Percentiles rank a stretch among this genome's conserved stretches.
Evolutionary conservation across 345 rosid genomes (phyloP).

Genomic region (Sisymbrium irio): DNA sequence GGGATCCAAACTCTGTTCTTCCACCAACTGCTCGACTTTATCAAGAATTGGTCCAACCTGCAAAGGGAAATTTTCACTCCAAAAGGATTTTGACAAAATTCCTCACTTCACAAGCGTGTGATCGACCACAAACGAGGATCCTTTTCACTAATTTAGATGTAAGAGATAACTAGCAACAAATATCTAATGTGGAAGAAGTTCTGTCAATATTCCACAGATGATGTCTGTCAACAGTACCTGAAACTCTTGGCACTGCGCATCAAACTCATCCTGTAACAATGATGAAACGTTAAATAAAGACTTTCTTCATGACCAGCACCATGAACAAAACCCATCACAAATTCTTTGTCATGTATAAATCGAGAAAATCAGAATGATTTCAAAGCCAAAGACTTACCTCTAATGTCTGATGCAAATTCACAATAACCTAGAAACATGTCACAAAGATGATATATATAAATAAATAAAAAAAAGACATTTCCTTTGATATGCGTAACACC

Average conservation of each 20-base stretch:
- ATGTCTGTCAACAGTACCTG: slow-evolving; percentile 45
- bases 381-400: slow-evolving; percentile 43
- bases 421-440: slow-evolving; percentile 54
- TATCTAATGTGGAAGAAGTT: background rate
- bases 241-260: slow-evolving; percentile 50
- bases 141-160: background rate
- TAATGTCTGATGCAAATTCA: slow-evolving; percentile 56
- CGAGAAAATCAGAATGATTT: background rate
- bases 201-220: background rate
- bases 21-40: slow-evolving; percentile 64
- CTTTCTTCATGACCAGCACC: background rate
- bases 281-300: background rate
- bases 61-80: background rate
- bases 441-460: too few species aligned
- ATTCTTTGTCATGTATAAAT: background rate
- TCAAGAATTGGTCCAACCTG: slow-evolving; percentile 72
- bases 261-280: slow-evolving; percentile 60
- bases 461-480: background rate
- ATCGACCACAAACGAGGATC: background rate
- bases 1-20: slow-evolving; percentile 72
- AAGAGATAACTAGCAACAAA: background rate
- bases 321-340: background rate
- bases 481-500: background rate
- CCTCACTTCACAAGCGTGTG: background rate
- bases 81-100: background rate